Conservation (phyloP, 495 filamentous ascomycete species). For the Margaritispora aquatica region DNA sequence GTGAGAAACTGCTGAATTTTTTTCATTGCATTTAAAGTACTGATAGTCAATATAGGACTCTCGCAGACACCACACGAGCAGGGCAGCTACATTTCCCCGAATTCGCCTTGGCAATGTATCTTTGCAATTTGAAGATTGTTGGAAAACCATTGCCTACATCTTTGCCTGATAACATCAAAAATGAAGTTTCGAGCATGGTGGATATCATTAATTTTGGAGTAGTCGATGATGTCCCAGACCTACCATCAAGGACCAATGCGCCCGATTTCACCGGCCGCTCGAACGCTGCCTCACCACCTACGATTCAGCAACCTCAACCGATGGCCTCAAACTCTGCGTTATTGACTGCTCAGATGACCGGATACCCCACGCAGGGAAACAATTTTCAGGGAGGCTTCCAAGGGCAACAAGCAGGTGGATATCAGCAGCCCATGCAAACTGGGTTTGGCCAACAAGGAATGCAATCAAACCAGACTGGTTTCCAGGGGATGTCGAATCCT, state of each 20-base stretch:
- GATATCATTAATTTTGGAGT: conserved; percentile 98
- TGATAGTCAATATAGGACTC: conserved; percentile 50
- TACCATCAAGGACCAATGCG: conserved; percentile 53
- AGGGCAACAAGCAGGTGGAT: conserved; percentile 14
- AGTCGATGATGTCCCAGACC: conserved; percentile 60
- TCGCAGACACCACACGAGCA: conserved; percentile 96
- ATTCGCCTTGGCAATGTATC: conserved; percentile 97
- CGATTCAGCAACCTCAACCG: conserved; percentile 82
- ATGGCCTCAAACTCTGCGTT: conserved; percentile 72
- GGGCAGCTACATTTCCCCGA: conserved; percentile 97
- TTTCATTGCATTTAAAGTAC: not conserved
- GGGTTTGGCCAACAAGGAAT: conserved; percentile 58
- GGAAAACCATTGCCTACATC: conserved; percentile 70
- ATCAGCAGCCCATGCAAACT: conserved; percentile 52
- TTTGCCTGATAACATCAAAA: conserved; percentile 81
- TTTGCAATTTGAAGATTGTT: conserved; percentile 88
- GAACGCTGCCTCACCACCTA: conserved; percentile 59
- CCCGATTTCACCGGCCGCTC: conserved; percentile 71
- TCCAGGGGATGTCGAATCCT: conserved; percentile 36
- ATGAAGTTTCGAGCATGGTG: conserved; percentile 99
- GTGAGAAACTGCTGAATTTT: no score
- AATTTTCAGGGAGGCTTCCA: conserved; percentile 17
- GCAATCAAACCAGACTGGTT: conserved; percentile 54
- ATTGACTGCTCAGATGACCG: conserved; percentile 70
- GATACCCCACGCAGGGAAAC: conserved; percentile 45